These are phyloP conservation scores for Aphanomyces euteiches DNA, from an alignment of 352 stramenopile species.

Conservation along the genomic window DNA sequence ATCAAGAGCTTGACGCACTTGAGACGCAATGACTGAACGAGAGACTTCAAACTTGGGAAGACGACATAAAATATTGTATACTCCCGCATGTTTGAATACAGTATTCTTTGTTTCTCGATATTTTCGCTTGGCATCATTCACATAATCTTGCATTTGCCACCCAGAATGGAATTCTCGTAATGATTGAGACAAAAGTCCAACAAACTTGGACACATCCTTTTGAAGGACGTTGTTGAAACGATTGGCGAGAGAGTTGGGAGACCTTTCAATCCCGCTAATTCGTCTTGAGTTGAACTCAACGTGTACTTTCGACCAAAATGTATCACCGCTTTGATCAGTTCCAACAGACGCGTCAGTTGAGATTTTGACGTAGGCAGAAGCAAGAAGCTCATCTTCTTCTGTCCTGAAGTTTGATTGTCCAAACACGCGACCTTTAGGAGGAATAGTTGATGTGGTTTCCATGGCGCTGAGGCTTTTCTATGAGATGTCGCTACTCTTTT, in stretches of 20 bases:
- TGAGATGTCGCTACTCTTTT: no score
- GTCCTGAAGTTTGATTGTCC: background rate
- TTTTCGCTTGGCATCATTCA: no score
- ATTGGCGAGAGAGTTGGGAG: background rate
- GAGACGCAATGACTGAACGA: background rate
- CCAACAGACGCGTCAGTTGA: background rate
- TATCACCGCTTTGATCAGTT: background rate
- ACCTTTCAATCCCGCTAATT: background rate
- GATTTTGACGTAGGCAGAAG: background rate
- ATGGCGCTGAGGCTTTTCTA: no score
- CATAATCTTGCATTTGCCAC: no score
- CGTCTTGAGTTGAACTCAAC: background rate
- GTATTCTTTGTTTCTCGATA: no score
- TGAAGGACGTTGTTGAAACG: background rate
- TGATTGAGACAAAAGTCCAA: no score
- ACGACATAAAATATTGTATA: no score
- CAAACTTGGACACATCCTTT: background rate
- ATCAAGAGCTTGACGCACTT: background rate
- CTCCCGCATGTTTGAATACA: no score
- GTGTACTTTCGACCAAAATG: background rate
- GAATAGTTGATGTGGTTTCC: no score
- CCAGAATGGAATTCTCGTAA: no score
- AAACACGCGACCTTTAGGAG: background rate
- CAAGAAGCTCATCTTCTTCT: background rate
- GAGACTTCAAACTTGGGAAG: no score